These are phyloP conservation scores for Noccaea caerulescens DNA, from an alignment of 345 rosid species.

Conservation along the genomic window DNA sequence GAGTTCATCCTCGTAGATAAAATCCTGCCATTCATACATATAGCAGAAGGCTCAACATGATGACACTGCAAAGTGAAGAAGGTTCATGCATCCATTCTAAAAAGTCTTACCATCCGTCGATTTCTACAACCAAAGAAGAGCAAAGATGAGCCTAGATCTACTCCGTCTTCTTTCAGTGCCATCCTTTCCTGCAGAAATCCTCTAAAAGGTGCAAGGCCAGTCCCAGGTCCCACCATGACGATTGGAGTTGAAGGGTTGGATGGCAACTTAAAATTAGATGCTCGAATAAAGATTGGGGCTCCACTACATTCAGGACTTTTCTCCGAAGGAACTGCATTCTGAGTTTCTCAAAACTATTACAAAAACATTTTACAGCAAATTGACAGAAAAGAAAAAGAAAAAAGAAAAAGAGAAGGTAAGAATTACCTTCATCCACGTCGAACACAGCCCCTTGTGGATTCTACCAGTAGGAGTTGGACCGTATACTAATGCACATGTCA, in stretches of 20 bases:
- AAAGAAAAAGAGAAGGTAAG: background rate
- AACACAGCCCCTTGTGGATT: conserved; percentile 89
- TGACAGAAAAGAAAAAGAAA: background rate
- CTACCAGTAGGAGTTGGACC: conserved; percentile 87
- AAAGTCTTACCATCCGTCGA: conserved; percentile 62
- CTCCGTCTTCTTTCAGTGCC: conserved; percentile 79
- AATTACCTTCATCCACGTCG: conserved; percentile 94
- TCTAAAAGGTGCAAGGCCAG: conserved; percentile 79
- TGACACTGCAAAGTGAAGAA: conserved; percentile 12
- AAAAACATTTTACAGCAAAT: background rate
- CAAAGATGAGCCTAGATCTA: conserved; percentile 69
- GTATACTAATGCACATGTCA: conserved; percentile 86
- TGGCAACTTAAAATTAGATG: conserved; percentile 69
- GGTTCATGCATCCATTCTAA: background rate
- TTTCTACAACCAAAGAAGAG: conserved; percentile 97
- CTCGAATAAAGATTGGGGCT: conserved; percentile 66
- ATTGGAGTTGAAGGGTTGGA: conserved; percentile 54
- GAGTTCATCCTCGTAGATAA: conserved; percentile 88
- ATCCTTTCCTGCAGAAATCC: conserved; percentile 84
- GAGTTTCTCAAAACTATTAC: conserved; percentile 34
- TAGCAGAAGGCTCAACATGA: conserved; percentile 5
- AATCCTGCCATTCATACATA: conserved; percentile 47
- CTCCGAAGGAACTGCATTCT: conserved; percentile 63
- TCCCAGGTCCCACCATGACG: conserved; percentile 74
- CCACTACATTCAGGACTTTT: conserved; percentile 60